Evolutionary conservation across 176 grass and related monocot genomes (phyloP).

Genomic region (Aegilops umbellulata): DNA sequence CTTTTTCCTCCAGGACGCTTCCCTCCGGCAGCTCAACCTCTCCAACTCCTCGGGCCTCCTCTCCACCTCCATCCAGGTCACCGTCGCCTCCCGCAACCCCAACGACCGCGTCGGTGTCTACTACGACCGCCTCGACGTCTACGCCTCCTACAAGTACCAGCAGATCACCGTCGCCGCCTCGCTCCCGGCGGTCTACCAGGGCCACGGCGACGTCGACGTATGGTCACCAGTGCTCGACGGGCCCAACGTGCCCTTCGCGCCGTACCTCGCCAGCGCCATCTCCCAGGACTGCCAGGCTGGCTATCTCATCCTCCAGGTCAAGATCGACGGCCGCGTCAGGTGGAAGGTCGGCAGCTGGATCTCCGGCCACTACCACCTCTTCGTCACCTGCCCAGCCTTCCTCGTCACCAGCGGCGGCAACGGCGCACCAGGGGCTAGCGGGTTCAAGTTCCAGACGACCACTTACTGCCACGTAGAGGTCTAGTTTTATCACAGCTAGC

Average conservation of each 20-base stretch:
- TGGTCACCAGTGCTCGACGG: constrained; percentile 66
- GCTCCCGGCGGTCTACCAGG: constrained; percentile 70
- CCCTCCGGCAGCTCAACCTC: constrained; percentile 57
- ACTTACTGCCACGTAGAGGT: too few relatives aligned
- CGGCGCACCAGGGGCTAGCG: too few relatives aligned
- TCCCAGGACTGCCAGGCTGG: too few relatives aligned
- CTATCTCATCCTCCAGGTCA: too few relatives aligned
- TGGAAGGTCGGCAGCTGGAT: too few relatives aligned
- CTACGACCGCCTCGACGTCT: constrained; percentile 84
- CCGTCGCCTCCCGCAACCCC: constrained; percentile 65
- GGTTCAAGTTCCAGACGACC: too few relatives aligned
- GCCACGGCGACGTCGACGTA: constrained; percentile 59
- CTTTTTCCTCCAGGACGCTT: constrained; percentile 72
- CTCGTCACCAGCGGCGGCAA: too few relatives aligned
- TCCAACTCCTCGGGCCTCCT: constrained; percentile 47
- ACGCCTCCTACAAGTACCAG: constrained; percentile 70
- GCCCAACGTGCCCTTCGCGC: constrained; percentile 53
- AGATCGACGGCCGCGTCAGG: too few relatives aligned
- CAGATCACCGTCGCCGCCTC: constrained; percentile 64
- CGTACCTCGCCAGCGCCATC: constrained; percentile 30
- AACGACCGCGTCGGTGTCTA: constrained; percentile 73
- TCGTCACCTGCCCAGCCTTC: too few relatives aligned
- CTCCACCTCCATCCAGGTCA: constrained; percentile 55
- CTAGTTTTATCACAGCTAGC: too few relatives aligned
- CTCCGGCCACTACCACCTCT: too few relatives aligned